Conservation (phyloP, 768 basidiomycete genomes). For the Obba rivulosa region DNA sequence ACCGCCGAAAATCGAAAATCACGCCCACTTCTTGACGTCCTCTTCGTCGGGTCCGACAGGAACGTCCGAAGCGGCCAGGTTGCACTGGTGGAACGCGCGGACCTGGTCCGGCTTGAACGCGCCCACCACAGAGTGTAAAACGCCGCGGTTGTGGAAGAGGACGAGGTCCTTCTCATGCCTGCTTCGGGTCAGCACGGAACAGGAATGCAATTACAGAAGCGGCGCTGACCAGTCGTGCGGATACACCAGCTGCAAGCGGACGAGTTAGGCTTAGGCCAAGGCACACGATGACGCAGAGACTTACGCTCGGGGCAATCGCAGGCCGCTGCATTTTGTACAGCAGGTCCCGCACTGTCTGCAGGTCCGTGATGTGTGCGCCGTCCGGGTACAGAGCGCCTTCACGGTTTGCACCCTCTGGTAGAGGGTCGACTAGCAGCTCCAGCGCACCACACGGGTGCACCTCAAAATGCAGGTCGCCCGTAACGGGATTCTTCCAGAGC, state of each 20-base stretch:
- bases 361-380: constrained; percentile 69
- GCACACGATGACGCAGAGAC: constrained; percentile 13
- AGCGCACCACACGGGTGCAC: constrained; percentile 79
- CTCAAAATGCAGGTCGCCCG: constrained; percentile 78
- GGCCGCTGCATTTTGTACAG: constrained; percentile 87
- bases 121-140: constrained; percentile 75
- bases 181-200: neutral
- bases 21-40: constrained; percentile 61
- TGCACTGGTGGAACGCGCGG: constrained; percentile 80
- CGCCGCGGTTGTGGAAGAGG: constrained; percentile 82
- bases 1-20: too few species aligned
- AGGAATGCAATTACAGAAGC: neutral
- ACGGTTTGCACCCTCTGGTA: constrained; percentile 53
- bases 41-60: constrained; percentile 63
- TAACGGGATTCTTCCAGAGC: constrained; percentile 92
- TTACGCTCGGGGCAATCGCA: constrained; percentile 73
- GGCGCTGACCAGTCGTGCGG: constrained; percentile 73
- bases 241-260: constrained; percentile 58
- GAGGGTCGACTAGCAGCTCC: constrained; percentile 66
- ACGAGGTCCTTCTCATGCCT: constrained; percentile 66
- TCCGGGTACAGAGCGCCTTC: constrained; percentile 77
- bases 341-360: constrained; percentile 65
- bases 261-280: neutral
- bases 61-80: constrained; percentile 75
- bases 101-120: constrained; percentile 65